Evolutionary conservation across 345 rosid genomes (phyloP).

Genomic region (Anacardium occidentale): DNA sequence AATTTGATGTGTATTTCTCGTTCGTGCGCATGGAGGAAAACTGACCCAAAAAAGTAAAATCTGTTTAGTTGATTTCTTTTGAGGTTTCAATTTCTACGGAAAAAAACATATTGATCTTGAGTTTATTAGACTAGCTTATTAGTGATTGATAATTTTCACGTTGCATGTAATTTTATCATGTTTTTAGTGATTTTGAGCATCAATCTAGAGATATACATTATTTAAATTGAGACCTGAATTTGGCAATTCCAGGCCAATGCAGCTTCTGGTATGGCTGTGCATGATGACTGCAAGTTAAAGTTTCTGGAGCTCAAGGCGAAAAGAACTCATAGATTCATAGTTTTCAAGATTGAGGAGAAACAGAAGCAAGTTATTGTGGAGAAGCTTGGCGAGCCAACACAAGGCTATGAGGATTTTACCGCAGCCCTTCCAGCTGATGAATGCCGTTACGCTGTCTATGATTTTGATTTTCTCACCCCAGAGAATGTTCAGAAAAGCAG

Average conservation of each 20-base stretch:
- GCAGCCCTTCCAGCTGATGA: conserved; percentile 61
- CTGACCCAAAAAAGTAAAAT: not conserved
- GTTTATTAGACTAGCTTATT: too few relatives aligned
- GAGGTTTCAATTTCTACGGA: not conserved
- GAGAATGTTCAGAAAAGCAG: conserved; percentile 59
- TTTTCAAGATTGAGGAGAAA: conserved; percentile 60
- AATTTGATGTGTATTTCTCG: not conserved
- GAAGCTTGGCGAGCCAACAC: conserved; percentile 53
- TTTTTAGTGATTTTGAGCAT: too few relatives aligned
- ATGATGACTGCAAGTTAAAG: conserved; percentile 64
- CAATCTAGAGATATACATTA: not conserved
- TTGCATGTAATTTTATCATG: not conserved
- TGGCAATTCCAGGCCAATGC: conserved; percentile 46
- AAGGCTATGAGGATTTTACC: conserved; percentile 51
- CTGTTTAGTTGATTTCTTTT: not conserved
- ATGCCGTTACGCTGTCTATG: conserved; percentile 64
- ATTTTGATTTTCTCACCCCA: conserved; percentile 52
- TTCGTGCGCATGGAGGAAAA: not conserved
- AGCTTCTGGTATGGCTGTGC: conserved; percentile 68
- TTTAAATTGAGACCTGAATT: not conserved
- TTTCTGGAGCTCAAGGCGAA: conserved; percentile 63
- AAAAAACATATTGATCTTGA: too few relatives aligned
- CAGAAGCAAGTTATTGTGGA: conserved; percentile 62
- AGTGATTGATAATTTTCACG: not conserved
- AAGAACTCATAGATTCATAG: conserved; percentile 53